Conservation (phyloP, 1,139 yeast genomes). For the Geotrichum klebahnii region DNA sequence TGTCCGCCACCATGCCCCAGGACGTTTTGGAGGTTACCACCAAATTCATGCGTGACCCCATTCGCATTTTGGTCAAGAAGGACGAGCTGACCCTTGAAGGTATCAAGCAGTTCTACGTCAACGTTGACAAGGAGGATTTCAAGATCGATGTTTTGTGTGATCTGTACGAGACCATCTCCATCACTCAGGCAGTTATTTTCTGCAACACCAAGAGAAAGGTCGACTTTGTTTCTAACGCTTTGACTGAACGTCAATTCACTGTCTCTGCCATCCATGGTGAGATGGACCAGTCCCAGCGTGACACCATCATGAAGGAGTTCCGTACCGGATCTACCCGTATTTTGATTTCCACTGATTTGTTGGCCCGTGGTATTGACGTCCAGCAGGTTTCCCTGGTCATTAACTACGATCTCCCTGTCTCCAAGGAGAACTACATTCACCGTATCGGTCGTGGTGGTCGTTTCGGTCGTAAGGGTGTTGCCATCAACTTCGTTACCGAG, state of each 20-base stretch:
- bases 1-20: slow-evolving; percentile 83
- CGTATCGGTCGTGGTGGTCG: slow-evolving; percentile 94
- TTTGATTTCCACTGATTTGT: slow-evolving; percentile 88
- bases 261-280: slow-evolving; percentile 96
- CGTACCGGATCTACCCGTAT: slow-evolving; percentile 60
- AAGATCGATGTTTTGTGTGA: slow-evolving; percentile 93
- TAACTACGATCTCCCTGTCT: slow-evolving; percentile 83
- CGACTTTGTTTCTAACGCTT: slow-evolving; percentile 80
- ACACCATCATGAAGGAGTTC: slow-evolving; percentile 77
- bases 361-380: slow-evolving; percentile 98
- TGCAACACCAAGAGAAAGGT: slow-evolving; percentile 91
- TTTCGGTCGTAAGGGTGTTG: slow-evolving; percentile 93
- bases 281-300: slow-evolving; percentile 91
- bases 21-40: slow-evolving; percentile 83
- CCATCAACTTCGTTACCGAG: slow-evolving; percentile 77
- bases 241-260: slow-evolving; percentile 76
- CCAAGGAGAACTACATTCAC: slow-evolving; percentile 85
- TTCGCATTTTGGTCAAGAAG: slow-evolving; percentile 81
- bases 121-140: slow-evolving; percentile 91
- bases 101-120: slow-evolving; percentile 78
- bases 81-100: slow-evolving; percentile 89
- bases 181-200: slow-evolving; percentile 93
- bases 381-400: slow-evolving; percentile 95
- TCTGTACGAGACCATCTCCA: slow-evolving; percentile 85
- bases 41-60: slow-evolving; percentile 87